Evolutionary conservation across 2,329 filamentous ascomycete genomes (phyloP).

Genomic region (Xylaria sp.): DNA sequence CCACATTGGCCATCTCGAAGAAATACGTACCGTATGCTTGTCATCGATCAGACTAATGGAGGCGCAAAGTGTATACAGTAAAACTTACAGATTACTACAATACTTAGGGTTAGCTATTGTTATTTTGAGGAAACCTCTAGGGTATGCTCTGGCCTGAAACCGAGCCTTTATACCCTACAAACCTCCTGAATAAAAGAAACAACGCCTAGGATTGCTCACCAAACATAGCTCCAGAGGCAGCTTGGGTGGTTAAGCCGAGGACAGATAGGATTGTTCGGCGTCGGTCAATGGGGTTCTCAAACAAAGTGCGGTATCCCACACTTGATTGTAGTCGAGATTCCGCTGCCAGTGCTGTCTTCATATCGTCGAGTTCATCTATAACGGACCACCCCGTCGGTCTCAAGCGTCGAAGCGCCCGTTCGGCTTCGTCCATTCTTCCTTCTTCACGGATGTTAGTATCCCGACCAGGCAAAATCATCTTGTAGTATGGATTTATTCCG

Average conservation of each 20-base stretch:
- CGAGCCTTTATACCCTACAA: not conserved
- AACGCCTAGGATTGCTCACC: not conserved
- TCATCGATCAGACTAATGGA: constrained; percentile 28
- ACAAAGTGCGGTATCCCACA: constrained; percentile 59
- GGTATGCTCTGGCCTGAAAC: not conserved
- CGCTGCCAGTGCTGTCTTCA: constrained; percentile 52
- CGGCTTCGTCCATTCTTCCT: constrained; percentile 48
- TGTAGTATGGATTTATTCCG: not conserved
- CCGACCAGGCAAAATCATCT: not conserved
- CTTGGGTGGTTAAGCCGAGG: constrained; percentile 61
- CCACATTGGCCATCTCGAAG: constrained; percentile 68
- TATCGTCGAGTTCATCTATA: constrained; percentile 52
- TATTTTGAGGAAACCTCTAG: not conserved
- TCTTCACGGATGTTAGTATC: constrained; percentile 31
- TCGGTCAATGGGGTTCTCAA: constrained; percentile 63
- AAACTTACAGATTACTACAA: constrained; percentile 59
- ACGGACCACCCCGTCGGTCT: constrained; percentile 49
- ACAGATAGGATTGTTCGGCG: constrained; percentile 62
- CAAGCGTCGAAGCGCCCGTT: constrained; percentile 50
- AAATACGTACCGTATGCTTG: constrained; percentile 68
- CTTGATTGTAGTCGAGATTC: constrained; percentile 50
- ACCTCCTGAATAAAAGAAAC: not conserved
- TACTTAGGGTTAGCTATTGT: not conserved
- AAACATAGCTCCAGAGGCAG: constrained; percentile 66
- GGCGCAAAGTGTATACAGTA: not conserved